phyloP scores from a whole-genome alignment of 176 grass and related monocot genomes.

The Panicum miliaceum region DNA sequence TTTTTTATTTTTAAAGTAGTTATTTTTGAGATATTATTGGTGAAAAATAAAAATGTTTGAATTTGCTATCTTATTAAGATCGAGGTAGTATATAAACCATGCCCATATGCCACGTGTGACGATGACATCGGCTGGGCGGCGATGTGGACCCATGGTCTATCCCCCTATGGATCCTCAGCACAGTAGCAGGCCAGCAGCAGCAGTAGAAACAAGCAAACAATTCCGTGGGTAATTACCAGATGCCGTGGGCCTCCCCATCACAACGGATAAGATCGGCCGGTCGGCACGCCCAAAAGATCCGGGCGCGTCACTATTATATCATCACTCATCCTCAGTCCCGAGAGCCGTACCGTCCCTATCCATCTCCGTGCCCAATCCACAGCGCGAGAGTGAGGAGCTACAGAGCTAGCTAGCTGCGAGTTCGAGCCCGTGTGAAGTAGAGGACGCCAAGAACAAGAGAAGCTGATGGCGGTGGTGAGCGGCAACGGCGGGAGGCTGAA shows the following conservation, averaged over 20 bases:
- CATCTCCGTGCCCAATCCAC: background rate
- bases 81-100: too few relatives aligned
- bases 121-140: too few relatives aligned
- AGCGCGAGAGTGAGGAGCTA: background rate
- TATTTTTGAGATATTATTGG: too few relatives aligned
- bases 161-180: too few relatives aligned
- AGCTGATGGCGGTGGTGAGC: constrained; percentile 38
- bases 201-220: background rate
- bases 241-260: background rate
- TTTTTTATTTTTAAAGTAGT: too few relatives aligned
- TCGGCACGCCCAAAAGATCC: background rate
- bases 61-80: too few relatives aligned
- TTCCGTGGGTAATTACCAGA: background rate
- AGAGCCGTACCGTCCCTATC: background rate
- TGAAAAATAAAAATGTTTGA: too few relatives aligned
- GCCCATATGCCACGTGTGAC: too few relatives aligned
- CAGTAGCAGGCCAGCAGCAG: too few relatives aligned
- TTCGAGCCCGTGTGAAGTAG: background rate
- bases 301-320: background rate
- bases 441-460: background rate
- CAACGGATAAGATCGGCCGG: constrained; percentile 32
- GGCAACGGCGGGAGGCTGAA: constrained; percentile 47
- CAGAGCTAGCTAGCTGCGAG: background rate
- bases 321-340: background rate
- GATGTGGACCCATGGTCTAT: too few relatives aligned